Conservation (phyloP, 2,329 filamentous ascomycete genomes). For the Colletotrichum simmondsii region DNA sequence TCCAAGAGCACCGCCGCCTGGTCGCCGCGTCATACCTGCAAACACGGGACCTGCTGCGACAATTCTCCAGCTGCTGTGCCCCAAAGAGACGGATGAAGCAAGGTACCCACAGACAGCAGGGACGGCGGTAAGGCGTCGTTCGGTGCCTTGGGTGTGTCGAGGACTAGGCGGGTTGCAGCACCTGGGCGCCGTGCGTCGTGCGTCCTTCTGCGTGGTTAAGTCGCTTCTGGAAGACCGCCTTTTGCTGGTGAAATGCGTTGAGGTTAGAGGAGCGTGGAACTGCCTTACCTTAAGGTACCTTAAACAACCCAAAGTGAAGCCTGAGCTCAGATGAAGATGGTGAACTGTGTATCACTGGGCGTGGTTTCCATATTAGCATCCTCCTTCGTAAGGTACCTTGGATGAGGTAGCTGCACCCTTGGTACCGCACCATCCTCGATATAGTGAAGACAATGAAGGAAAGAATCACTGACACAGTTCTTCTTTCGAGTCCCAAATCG, state of each 20-base stretch:
- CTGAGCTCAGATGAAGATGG: not conserved
- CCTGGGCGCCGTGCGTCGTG: not conserved
- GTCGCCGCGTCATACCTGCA: conserved; percentile 9
- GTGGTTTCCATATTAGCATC: not conserved
- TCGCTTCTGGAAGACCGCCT: not conserved
- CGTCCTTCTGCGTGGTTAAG: not conserved
- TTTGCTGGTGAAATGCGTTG: not conserved
- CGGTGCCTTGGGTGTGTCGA: not conserved
- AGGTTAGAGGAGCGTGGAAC: not conserved
- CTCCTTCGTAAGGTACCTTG: not conserved
- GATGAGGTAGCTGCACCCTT: too few relatives aligned
- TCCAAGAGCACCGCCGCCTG: conserved; percentile 12
- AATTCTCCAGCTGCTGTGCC: not conserved
- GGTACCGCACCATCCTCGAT: not conserved
- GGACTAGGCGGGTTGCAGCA: not conserved
- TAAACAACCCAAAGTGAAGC: not conserved
- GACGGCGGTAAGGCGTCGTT: conserved; percentile 2
- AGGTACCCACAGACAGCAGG: conserved; percentile 17
- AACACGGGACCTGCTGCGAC: conserved; percentile 22
- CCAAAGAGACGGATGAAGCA: not conserved
- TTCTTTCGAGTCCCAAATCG: not conserved
- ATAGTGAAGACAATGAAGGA: not conserved
- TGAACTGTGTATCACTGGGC: not conserved
- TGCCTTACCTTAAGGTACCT: not conserved
- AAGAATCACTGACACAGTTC: not conserved